Evolutionary conservation across 1,284 basidiomycete genomes (phyloP).

Genomic region (Marasmius tenuissimus): DNA sequence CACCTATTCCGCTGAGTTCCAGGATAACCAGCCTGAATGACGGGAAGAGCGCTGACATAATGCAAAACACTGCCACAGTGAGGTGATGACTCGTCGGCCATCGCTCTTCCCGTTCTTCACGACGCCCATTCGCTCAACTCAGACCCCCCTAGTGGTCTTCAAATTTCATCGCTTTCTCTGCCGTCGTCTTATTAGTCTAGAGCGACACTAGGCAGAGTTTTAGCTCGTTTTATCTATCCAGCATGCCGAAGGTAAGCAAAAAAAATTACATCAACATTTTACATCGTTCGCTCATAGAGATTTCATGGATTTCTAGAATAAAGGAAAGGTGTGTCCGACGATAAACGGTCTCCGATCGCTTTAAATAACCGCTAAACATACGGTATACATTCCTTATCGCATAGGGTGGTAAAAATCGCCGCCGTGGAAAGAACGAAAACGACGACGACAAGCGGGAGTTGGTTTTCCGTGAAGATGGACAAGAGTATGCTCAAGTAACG

Average conservation of each 20-base stretch:
- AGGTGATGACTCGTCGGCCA: neutral
- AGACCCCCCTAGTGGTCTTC: neutral
- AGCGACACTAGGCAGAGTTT: neutral
- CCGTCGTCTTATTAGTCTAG: neutral
- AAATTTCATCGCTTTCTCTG: neutral
- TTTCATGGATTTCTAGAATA: conserved; percentile 53
- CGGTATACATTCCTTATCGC: conserved; percentile 6
- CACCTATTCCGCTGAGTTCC: no score
- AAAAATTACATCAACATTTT: conserved; percentile 1
- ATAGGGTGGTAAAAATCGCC: conserved; percentile 98
- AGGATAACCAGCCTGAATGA: neutral
- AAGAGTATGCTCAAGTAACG: conserved; percentile 97
- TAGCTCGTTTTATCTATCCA: conserved; percentile 14
- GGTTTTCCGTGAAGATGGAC: conserved; percentile 98
- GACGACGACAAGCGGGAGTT: conserved; percentile 98
- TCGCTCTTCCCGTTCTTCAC: neutral
- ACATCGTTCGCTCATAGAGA: conserved; percentile 18
- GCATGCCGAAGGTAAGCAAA: conserved; percentile 57
- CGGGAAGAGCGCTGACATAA: neutral
- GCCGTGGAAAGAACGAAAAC: conserved; percentile 99
- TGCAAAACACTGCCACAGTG: neutral
- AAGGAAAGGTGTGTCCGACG: conserved; percentile 64
- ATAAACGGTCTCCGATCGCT: conserved; percentile 1
- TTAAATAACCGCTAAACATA: neutral
- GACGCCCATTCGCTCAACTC: neutral